A percentile compares a stretch with the other conserved stretches of the same genome.
Evolutionary conservation across 805 yeast species (phyloP).

Genomic region (Pichia rugopelliculosa): DNA sequence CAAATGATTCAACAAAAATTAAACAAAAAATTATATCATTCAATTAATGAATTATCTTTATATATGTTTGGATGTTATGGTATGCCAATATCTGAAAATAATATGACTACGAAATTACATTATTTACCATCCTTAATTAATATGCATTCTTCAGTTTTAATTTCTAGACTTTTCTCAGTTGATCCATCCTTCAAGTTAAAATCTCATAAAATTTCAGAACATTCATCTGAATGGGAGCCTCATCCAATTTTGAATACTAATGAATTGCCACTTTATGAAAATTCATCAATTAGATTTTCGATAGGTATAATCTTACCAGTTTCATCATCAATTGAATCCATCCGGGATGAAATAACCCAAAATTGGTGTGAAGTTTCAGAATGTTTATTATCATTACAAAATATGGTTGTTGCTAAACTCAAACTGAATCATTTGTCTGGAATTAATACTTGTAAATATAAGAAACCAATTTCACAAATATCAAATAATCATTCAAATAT

Average conservation of each 20-base stretch:
- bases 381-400: slow-evolving; percentile 34
- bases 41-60: slow-evolving; percentile 38
- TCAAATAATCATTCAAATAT: neutral
- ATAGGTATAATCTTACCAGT: slow-evolving; percentile 44
- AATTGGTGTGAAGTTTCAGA: slow-evolving; percentile 44
- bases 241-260: slow-evolving; percentile 32
- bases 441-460: neutral
- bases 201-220: slow-evolving; percentile 1
- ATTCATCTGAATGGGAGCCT: slow-evolving; percentile 34
- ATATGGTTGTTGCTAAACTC: slow-evolving; percentile 32
- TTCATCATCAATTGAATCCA: slow-evolving; percentile 17
- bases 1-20: slow-evolving; percentile 11
- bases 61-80: slow-evolving; percentile 52
- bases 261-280: slow-evolving; percentile 15
- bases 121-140: slow-evolving; percentile 34
- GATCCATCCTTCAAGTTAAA: slow-evolving; percentile 19
- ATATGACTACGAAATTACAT: slow-evolving; percentile 41
- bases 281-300: slow-evolving; percentile 32
- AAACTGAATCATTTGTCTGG: slow-evolving; percentile 10
- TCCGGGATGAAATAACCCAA: slow-evolving; percentile 37
- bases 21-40: slow-evolving; percentile 33
- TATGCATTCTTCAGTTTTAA: slow-evolving; percentile 33
- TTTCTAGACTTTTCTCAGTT: slow-evolving; percentile 38
- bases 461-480: neutral
- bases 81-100: slow-evolving; percentile 39